Base-by-base conservation (phyloP, 192 early-diverging fungal genomes). In the Coemansia sp. region DNA sequence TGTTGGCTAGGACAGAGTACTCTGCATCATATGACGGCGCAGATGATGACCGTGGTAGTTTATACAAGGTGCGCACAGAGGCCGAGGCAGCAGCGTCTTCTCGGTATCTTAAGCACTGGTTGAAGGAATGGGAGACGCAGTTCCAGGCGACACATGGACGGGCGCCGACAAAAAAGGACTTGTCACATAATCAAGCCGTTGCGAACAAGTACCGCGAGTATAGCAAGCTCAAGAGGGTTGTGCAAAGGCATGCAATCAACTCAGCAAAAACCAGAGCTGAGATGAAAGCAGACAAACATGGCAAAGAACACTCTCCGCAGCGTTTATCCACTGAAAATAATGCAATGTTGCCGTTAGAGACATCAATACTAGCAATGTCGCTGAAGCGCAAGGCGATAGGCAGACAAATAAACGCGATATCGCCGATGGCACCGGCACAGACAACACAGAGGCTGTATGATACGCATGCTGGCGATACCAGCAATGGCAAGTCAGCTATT, bases 51-150 rank as follows among this genome's bases (percentile, higher is more conserved):
- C 11, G 36, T 9, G 14, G 0, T 22, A 10, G 30, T 31, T 59
- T 21, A 31, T 21, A 59, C 17, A 46, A 46, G 9, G 39, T 46
- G 39, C 9, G 32, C 33, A 39, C 53, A 19, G 24, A 51, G 3
- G 4, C 39, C 10, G 58, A 54, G 54, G 42, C 51, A n/a, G 66
- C 63, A 23, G 50, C 67, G 20, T 59, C 50, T 5, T 53, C 68
- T 32, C 64, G 59, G 24, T 51, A 71, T 24, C 74, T 81, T 51
- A 81, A 81, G 64, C 70, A 81, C 27, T 73, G 75, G 63, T 67
- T 81, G 50, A 81, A 81, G 51, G 54, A 50, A 55, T 81, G 78
- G 78, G 78, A 81, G 57, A 67, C 70, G 1, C 64, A 42, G 51
- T 81, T 81, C 31, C 56, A 68, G 33, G 63, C 39, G 30, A 63